Evolutionary conservation across 2,329 filamentous ascomycete species (phyloP).

Genomic region (Diaporthe sp.): DNA sequence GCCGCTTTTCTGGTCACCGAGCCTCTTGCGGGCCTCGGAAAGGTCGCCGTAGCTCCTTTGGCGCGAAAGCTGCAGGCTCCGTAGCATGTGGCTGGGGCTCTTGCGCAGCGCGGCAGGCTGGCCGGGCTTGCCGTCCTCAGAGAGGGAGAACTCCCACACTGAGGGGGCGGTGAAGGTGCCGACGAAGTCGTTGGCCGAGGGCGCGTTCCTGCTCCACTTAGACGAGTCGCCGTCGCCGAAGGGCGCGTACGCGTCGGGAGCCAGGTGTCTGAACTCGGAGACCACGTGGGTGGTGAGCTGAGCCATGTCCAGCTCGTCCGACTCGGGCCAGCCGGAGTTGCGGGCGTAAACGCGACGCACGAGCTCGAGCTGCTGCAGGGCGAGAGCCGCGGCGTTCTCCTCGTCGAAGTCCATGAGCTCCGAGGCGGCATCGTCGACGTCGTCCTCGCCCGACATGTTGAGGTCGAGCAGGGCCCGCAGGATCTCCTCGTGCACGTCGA

Average conservation of each 20-base stretch:
- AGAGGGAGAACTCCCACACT: conserved; percentile 35
- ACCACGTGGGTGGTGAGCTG: conserved; percentile 34
- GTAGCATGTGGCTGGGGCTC: conserved; percentile 35
- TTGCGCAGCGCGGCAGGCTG: conserved; percentile 33
- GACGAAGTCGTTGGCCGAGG: conserved; percentile 25
- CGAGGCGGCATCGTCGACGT: conserved; percentile 31
- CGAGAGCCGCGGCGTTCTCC: conserved; percentile 34
- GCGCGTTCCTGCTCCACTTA: conserved; percentile 34
- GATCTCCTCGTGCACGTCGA: conserved; percentile 36
- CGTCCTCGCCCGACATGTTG: conserved; percentile 32
- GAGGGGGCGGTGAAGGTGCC: conserved; percentile 33
- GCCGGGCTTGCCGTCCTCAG: conserved; percentile 33
- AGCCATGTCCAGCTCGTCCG: conserved; percentile 33
- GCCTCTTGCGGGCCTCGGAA: conserved; percentile 31
- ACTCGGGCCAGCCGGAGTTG: conserved; percentile 35
- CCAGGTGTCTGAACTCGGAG: conserved; percentile 33
- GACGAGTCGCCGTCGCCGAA: conserved; percentile 35
- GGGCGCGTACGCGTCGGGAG: conserved; percentile 30
- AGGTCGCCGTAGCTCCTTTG: conserved; percentile 35
- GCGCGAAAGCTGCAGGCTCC: conserved; percentile 34
- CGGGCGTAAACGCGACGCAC: conserved; percentile 35
- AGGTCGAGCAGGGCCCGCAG: conserved; percentile 35
- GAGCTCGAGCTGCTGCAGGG: conserved; percentile 36
- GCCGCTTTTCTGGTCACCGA: conserved; percentile 31
- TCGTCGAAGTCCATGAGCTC: conserved; percentile 35